These are phyloP conservation scores for Triadica sebifera DNA, from an alignment of 345 rosid species.

Conservation along the genomic window DNA sequence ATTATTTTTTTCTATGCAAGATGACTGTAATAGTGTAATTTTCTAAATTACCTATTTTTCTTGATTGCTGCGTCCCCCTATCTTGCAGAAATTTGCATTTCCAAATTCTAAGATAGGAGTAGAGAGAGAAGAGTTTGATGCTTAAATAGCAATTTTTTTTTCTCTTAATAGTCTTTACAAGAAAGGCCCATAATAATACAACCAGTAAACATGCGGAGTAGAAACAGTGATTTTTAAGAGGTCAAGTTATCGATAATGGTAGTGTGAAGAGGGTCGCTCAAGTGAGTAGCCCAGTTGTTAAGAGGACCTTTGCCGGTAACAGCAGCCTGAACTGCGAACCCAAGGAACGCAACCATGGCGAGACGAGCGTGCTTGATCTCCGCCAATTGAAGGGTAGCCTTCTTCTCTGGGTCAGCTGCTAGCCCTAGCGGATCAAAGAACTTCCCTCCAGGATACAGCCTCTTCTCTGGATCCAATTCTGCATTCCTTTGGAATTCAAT, in stretches of 20 bases:
- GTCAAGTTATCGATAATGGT: slow-evolving; percentile 84
- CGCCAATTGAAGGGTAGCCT: slow-evolving; percentile 74
- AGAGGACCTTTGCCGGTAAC: slow-evolving; percentile 92
- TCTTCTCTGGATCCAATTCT: slow-evolving; percentile 88
- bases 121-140: not conserved
- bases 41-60: no score
- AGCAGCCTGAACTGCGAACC: slow-evolving; percentile 91
- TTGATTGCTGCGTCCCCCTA: no score
- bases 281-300: slow-evolving; percentile 98
- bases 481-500: slow-evolving; percentile 93
- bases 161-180: slow-evolving; percentile 16
- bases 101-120: no score
- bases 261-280: slow-evolving; percentile 98
- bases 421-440: slow-evolving; percentile 86
- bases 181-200: not conserved
- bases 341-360: slow-evolving; percentile 88
- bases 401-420: slow-evolving; percentile 93
- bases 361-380: slow-evolving; percentile 99
- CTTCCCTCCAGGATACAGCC: slow-evolving; percentile 83
- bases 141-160: not conserved
- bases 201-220: not conserved
- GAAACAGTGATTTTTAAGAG: slow-evolving; percentile 27
- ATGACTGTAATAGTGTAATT: no score
- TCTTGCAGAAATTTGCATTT: no score
- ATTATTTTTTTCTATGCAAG: no score